These are phyloP conservation scores for Betula pendula DNA, from an alignment of 306 rosid species.

Conservation along the genomic window DNA sequence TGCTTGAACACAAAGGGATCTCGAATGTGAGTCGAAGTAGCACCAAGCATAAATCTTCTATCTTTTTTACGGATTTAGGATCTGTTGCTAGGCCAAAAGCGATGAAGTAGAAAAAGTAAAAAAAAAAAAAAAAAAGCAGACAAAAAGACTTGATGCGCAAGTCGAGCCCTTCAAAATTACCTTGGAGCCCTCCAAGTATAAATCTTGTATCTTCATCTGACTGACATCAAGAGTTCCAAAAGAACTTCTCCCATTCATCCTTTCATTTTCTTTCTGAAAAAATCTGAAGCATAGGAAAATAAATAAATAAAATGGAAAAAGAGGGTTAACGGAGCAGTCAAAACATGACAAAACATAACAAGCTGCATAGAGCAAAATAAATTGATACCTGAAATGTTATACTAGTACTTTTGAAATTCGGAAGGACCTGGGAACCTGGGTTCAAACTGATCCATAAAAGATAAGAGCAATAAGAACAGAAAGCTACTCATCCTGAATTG, in stretches of 20 bases:
- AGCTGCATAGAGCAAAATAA: slow-evolving; percentile 19
- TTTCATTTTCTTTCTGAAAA: slow-evolving; percentile 21
- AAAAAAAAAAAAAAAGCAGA: too few species aligned
- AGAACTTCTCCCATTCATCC: slow-evolving; percentile 31
- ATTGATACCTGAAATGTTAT: slow-evolving; percentile 37
- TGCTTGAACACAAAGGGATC: background rate
- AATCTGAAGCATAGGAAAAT: slow-evolving; percentile 34
- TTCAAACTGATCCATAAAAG: slow-evolving; percentile 42
- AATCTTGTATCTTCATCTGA: slow-evolving; percentile 33
- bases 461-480: slow-evolving; percentile 46
- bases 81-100: background rate
- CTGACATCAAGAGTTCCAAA: slow-evolving; percentile 24
- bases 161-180: background rate
- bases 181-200: too few species aligned
- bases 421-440: slow-evolving; percentile 24
- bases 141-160: background rate
- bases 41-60: background rate
- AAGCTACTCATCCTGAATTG: slow-evolving; percentile 47
- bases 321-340: slow-evolving; percentile 17
- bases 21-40: background rate
- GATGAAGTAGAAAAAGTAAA: background rate
- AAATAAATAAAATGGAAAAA: background rate
- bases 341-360: background rate
- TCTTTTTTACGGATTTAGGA: background rate
- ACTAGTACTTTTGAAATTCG: slow-evolving; percentile 25